Evolutionary conservation across 129 eudicot genomes (phyloP).

Genomic region (Chrysanthemum lavandulifolium): DNA sequence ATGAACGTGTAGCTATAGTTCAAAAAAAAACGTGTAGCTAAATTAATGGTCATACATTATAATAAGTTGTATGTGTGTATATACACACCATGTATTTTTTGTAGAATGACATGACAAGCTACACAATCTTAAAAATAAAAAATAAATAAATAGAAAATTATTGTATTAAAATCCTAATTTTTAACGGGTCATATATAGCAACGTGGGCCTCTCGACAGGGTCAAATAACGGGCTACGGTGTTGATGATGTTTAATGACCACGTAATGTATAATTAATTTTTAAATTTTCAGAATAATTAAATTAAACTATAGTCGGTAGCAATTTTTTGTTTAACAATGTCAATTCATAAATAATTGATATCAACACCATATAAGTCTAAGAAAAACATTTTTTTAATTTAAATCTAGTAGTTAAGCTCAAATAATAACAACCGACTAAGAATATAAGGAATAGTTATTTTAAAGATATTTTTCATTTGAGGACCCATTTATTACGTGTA

Average conservation of each 20-base stretch:
- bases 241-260: slow-evolving; percentile 23
- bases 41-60: no score
- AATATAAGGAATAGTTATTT: slow-evolving; percentile 12
- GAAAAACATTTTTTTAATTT: background rate
- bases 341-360: background rate
- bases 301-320: slow-evolving; percentile 8
- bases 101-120: background rate
- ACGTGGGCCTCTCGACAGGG: slow-evolving; percentile 24
- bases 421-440: slow-evolving; percentile 22
- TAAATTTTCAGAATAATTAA: background rate
- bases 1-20: no score
- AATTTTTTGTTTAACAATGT: background rate
- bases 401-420: background rate
- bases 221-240: slow-evolving; percentile 23
- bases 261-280: slow-evolving; percentile 14
- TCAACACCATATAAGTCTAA: background rate
- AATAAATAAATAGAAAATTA: no score
- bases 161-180: no score
- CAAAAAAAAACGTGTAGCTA: no score
- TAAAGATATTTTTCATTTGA: background rate
- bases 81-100: background rate
- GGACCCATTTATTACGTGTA: background rate
- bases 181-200: slow-evolving; percentile 5
- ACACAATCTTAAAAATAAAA: no score
- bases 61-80: no score